Percentiles rank a stretch among this genome's conserved stretches.
phyloP scores from a whole-genome alignment of 179 eudicot species.

The Pouteria campechiana region DNA sequence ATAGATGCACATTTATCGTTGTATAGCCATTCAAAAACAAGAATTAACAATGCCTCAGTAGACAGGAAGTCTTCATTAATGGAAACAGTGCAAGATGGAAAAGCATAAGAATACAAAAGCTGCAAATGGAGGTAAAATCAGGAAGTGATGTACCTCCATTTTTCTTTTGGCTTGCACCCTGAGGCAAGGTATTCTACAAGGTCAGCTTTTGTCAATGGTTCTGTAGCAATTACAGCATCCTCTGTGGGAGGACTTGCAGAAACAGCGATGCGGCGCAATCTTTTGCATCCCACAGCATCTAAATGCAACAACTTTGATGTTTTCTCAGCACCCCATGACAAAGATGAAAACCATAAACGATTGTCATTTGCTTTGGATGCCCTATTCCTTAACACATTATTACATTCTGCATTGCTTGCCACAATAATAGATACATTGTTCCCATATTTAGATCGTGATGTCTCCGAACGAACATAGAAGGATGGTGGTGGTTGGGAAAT shows the following conservation, averaged over 20 bases:
- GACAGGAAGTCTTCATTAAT: no score
- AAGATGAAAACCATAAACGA: conserved; percentile 11
- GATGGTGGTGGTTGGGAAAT: conserved; percentile 43
- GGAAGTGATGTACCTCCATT: conserved; percentile 77
- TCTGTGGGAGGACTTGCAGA: conserved; percentile 97
- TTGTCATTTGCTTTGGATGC: conserved; percentile 19
- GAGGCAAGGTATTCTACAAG: conserved; percentile 88
- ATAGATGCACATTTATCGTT: no score
- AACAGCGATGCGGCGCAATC: conserved; percentile 35
- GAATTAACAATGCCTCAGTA: no score
- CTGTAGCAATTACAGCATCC: conserved; percentile 58
- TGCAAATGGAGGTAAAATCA: no score
- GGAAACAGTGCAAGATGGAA: no score
- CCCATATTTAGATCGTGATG: conserved; percentile 22
- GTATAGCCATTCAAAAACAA: no score
- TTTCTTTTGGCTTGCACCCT: conserved; percentile 94
- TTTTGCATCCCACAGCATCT: conserved; percentile 14
- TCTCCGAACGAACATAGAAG: conserved; percentile 30
- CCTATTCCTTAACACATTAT: no score
- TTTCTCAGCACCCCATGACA: conserved; percentile 21
- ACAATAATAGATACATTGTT: conserved; percentile 1
- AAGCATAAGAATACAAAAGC: no score
- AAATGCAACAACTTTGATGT: conserved; percentile 12
- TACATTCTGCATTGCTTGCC: conserved; percentile 4
- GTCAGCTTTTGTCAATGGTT: conserved; percentile 87